These are phyloP conservation scores for Bolboschoenus planiculmis DNA, from an alignment of 176 grass and related monocot species.

Conservation along the genomic window DNA sequence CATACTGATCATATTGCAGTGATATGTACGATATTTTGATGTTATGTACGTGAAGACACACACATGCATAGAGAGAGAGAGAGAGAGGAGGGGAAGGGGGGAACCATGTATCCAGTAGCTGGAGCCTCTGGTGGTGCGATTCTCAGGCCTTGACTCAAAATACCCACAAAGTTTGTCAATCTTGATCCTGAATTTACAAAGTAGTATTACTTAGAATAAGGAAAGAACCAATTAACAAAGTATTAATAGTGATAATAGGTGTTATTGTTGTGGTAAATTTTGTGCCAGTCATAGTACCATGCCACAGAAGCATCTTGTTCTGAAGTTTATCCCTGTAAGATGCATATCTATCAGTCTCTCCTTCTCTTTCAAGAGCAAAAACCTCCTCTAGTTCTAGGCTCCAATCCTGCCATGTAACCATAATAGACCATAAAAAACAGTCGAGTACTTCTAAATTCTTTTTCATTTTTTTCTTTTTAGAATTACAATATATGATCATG, in stretches of 20 bases:
- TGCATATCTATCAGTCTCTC: conserved; percentile 64
- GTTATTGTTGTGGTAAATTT: conserved; percentile 1
- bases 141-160: conserved; percentile 95
- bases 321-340: conserved; percentile 62
- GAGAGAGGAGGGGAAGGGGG: conserved; percentile 18
- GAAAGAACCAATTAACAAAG: not conserved
- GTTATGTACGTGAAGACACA: not conserved
- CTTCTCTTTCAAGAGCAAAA: conserved; percentile 77
- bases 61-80: not conserved
- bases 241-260: not conserved
- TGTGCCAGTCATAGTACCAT: conserved; percentile 38
- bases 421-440: not conserved
- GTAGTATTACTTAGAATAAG: conserved; percentile 10
- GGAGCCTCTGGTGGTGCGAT: conserved; percentile 95
- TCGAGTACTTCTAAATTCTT: not conserved
- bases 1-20: not conserved
- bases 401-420: conserved; percentile 58
- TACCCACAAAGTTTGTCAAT: conserved; percentile 91
- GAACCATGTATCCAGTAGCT: conserved; percentile 89
- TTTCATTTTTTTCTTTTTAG: not conserved
- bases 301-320: conserved; percentile 98
- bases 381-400: conserved; percentile 87
- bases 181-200: conserved; percentile 61
- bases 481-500: not conserved
- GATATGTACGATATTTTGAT: not conserved